A percentile compares a stretch with the other conserved stretches of the same genome.
These are phyloP conservation scores for Cyclocybe cylindracea DNA, from an alignment of 768 basidiomycete species.

Conservation along the genomic window DNA sequence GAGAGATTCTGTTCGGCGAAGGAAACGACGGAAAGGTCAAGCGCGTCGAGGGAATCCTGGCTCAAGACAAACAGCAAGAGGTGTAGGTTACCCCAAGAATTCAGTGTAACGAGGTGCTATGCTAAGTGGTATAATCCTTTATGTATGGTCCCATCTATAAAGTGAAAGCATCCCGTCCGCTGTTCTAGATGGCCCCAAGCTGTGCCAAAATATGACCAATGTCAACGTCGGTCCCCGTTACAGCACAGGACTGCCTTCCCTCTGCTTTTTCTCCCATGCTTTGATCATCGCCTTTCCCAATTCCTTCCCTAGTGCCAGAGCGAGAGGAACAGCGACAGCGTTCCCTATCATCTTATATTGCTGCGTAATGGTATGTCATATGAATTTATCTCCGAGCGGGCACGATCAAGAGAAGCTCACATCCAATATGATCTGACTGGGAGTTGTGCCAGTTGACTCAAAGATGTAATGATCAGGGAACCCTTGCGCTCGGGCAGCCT, in stretches of 20 bases:
- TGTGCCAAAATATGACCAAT: background rate
- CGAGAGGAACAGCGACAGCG: conserved; percentile 74
- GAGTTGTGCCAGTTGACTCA: conserved; percentile 40
- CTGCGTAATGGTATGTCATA: conserved; percentile 32
- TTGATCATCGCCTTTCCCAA: conserved; percentile 45
- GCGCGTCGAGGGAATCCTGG: conserved; percentile 80
- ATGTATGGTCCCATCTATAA: background rate
- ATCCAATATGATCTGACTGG: conserved; percentile 42
- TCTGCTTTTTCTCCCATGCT: conserved; percentile 43
- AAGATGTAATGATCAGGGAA: conserved; percentile 77
- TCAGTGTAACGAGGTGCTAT: background rate
- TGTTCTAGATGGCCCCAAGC: conserved; percentile 2
- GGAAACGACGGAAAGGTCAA: conserved; percentile 82
- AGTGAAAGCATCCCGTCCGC: background rate
- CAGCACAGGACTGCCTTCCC: conserved; percentile 45
- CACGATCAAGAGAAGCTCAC: conserved; percentile 38
- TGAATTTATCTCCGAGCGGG: background rate
- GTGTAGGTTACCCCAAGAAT: background rate
- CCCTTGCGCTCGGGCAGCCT: conserved; percentile 75
- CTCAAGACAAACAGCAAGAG: conserved; percentile 28
- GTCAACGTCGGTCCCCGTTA: conserved; percentile 15
- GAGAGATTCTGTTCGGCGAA: conserved; percentile 56
- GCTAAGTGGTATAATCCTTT: background rate
- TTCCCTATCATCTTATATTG: conserved; percentile 81
- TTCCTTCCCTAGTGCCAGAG: conserved; percentile 58